Conservation (phyloP, 306 rosid genomes). For the Vigna angularis region DNA sequence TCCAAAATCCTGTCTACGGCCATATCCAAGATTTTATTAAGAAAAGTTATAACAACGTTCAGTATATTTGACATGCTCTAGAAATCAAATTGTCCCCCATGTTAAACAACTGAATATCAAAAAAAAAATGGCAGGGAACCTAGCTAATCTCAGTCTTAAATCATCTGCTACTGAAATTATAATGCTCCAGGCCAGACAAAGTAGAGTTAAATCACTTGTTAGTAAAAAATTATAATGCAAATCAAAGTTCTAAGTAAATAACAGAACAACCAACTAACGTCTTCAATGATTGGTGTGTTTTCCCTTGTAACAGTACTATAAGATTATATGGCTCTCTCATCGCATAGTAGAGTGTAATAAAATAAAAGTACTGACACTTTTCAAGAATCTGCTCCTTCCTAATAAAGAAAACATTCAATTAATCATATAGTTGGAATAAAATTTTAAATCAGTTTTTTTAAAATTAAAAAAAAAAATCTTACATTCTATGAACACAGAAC, state of each 20-base stretch:
- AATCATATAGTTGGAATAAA: background rate
- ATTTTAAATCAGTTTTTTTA: background rate
- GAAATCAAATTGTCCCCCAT: constrained; percentile 11
- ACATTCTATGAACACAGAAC: background rate
- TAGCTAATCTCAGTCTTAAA: background rate
- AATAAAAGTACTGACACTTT: background rate
- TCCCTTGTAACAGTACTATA: background rate
- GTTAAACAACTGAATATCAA: constrained; percentile 9
- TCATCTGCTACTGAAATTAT: constrained; percentile 4
- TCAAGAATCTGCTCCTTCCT: background rate
- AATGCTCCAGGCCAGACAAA: constrained; percentile 1
- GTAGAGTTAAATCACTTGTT: constrained; percentile 11
- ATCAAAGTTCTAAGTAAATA: constrained; percentile 6
- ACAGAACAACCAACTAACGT: constrained; percentile 3
- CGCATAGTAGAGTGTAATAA: background rate
- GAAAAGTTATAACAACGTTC: constrained; percentile 12
- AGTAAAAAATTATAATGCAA: background rate
- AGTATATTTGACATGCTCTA: constrained; percentile 13
- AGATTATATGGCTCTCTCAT: background rate
- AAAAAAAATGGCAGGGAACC: background rate
- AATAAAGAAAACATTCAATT: background rate
- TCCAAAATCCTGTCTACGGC: constrained; percentile 12
- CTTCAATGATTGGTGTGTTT: background rate
- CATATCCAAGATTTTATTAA: background rate
- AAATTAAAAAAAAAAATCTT: background rate